A percentile compares a stretch with the other conserved stretches of the same genome.
These are phyloP conservation scores for Pterocarpus macrocarpus DNA, from an alignment of 306 rosid species.

Conservation along the genomic window DNA sequence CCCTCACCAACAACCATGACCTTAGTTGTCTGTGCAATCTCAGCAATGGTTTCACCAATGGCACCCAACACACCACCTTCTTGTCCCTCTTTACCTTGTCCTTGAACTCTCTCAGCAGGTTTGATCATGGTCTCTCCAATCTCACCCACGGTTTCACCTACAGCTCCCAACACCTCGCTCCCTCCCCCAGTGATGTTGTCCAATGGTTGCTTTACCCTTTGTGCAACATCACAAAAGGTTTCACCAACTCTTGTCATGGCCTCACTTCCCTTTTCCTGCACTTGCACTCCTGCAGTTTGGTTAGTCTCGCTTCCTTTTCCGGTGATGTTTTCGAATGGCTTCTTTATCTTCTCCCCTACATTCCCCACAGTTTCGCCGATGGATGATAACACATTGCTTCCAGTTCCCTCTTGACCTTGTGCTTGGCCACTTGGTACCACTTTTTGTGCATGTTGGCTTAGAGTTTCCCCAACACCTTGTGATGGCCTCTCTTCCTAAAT, in stretches of 20 bases:
- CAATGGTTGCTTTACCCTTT: conserved; percentile 3
- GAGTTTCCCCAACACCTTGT: conserved; percentile 47
- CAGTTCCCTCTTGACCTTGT: conserved; percentile 36
- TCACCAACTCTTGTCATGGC: neutral
- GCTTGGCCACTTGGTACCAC: conserved; percentile 20
- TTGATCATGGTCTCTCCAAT: conserved; percentile 45
- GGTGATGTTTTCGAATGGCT: conserved; percentile 29
- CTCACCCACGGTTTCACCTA: conserved; percentile 52
- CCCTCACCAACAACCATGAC: conserved; percentile 60
- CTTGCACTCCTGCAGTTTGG: neutral
- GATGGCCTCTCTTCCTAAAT: conserved; percentile 44
- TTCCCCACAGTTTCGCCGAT: conserved; percentile 32
- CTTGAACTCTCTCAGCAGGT: conserved; percentile 46
- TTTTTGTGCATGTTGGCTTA: conserved; percentile 31
- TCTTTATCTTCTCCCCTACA: conserved; percentile 43
- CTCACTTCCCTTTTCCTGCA: neutral
- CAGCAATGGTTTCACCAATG: conserved; percentile 71
- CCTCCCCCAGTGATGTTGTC: conserved; percentile 37
- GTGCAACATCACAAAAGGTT: neutral
- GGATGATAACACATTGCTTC: conserved; percentile 40
- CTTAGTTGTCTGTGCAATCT: conserved; percentile 72
- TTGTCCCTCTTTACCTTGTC: neutral
- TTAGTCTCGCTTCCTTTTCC: neutral
- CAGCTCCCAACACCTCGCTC: conserved; percentile 46
- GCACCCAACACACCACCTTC: conserved; percentile 60